These are phyloP conservation scores for Ramalina intermedia DNA, from an alignment of 495 filamentous ascomycete genomes.

Conservation along the genomic window DNA sequence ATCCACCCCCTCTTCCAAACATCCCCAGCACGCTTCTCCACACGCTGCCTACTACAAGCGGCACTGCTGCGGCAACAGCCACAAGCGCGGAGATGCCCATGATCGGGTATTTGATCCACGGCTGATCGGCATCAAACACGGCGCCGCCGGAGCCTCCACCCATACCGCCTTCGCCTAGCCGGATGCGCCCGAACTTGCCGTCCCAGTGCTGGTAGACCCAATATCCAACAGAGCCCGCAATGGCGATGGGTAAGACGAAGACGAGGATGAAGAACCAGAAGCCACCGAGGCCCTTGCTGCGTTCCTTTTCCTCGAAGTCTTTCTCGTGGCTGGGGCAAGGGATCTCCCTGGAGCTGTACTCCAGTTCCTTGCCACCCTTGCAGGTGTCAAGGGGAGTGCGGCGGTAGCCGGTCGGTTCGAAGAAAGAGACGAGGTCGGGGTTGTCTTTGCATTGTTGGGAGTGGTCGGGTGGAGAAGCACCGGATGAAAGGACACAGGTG, in stretches of 20 bases:
- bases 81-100: constrained; percentile 62
- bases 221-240: constrained; percentile 61
- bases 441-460: constrained; percentile 50
- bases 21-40: constrained; percentile 45
- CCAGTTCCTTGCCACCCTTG: constrained; percentile 52
- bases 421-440: constrained; percentile 55
- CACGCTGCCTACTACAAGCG: constrained; percentile 49
- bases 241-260: constrained; percentile 45
- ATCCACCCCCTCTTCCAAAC: constrained; percentile 27
- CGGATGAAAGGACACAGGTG: constrained; percentile 59
- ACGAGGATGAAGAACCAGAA: constrained; percentile 79
- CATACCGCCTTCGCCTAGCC: constrained; percentile 37
- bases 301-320: constrained; percentile 56
- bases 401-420: constrained; percentile 75
- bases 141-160: constrained; percentile 32
- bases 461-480: constrained; percentile 52
- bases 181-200: constrained; percentile 80
- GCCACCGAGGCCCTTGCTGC: constrained; percentile 40
- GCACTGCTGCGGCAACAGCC: constrained; percentile 59
- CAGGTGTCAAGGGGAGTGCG: constrained; percentile 82
- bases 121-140: constrained; percentile 46
- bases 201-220: constrained; percentile 78
- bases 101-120: constrained; percentile 65
- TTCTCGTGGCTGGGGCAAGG: constrained; percentile 66
- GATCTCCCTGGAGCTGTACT: constrained; percentile 38